These are phyloP conservation scores for Phaeosphaeria sp. DNA, from an alignment of 2,329 filamentous ascomycete species.

Conservation along the genomic window DNA sequence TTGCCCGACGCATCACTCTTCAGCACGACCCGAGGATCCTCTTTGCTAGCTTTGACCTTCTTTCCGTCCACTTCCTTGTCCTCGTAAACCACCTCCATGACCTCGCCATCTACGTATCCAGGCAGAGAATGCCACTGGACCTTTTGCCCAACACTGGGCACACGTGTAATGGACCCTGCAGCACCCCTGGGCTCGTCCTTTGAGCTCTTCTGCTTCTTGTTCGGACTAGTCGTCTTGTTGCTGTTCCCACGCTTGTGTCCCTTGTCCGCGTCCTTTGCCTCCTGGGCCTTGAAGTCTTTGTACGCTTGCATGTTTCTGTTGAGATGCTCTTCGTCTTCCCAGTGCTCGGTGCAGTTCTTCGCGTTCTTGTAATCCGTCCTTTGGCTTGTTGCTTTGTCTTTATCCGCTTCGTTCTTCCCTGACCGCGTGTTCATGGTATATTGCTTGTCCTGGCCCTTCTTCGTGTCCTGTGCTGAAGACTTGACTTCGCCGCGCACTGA, in stretches of 20 bases:
- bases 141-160: constrained; percentile 52
- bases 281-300: constrained; percentile 34
- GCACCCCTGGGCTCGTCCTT: constrained; percentile 24
- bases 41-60: constrained; percentile 49
- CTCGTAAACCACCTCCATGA: constrained; percentile 51
- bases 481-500: background rate
- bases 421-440: constrained; percentile 17
- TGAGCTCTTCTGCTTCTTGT: constrained; percentile 47
- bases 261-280: constrained; percentile 18
- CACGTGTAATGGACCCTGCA: constrained; percentile 45
- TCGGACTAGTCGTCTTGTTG: constrained; percentile 20
- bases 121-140: constrained; percentile 51
- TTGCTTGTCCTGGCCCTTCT: background rate
- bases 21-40: constrained; percentile 53
- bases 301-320: constrained; percentile 33
- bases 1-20: constrained; percentile 49
- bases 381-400: background rate
- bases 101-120: constrained; percentile 51
- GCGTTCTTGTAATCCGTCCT: constrained; percentile 30
- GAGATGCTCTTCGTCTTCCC: constrained; percentile 37
- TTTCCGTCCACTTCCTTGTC: constrained; percentile 52
- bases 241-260: constrained; percentile 36
- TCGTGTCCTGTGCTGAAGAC: background rate
- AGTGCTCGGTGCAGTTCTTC: constrained; percentile 39
- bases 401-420: constrained; percentile 39